Evolutionary conservation across 2,329 filamentous ascomycete genomes (phyloP), one percentile per base, ranked within the genome.

Genomic region (Ophiostoma perfectum): DNA sequence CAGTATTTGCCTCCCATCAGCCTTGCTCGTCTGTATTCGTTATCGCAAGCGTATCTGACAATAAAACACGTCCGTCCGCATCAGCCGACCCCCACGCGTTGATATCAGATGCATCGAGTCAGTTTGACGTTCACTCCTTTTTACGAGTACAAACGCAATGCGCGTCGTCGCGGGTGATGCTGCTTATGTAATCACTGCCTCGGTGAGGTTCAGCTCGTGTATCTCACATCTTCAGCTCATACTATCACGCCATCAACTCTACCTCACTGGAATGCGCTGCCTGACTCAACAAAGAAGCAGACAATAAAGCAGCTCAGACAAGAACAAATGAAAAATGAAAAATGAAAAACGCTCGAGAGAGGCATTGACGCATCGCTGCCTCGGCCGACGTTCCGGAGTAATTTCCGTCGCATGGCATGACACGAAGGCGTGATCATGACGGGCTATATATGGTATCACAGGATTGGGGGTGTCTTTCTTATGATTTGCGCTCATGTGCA

Each of bases 391-490:
- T 3, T 11, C 49, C 49, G 49, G 27, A 11, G 49, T 36, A 55
- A 55, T 55, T 55, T 55, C 49, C 49, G 49, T 4, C 3, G 27
- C 49, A 55, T 55, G 18, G 5, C 49, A 55, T 55, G 49, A 36
- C 49, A 55, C 49, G n/a, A 55, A 55, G 49, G 49, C 49, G 49
- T 55, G 49, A 55, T 55, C 49, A 55, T 27, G 27, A 27, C n/a
- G 27, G n/a, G n/a, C n/a, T 27, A 36, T 55, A 55, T 55, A 1
- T 55, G 7, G 27, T 55, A 4, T 27, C 18, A 27, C 27, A 27
- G 18, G n/a, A 12, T 55, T 8, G 49, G 47, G 49, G 8, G n/a
- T 27, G 8, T 11, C 18, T 1, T 27, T 9, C 45, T 14, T 14
- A 12, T 47, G 14, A 12, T 47, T 47, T 55, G 18, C 49, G 18